Evolutionary conservation across 371 early-diverging fungal genomes (phyloP).

Genomic region (Saksenaea oblongispora): DNA sequence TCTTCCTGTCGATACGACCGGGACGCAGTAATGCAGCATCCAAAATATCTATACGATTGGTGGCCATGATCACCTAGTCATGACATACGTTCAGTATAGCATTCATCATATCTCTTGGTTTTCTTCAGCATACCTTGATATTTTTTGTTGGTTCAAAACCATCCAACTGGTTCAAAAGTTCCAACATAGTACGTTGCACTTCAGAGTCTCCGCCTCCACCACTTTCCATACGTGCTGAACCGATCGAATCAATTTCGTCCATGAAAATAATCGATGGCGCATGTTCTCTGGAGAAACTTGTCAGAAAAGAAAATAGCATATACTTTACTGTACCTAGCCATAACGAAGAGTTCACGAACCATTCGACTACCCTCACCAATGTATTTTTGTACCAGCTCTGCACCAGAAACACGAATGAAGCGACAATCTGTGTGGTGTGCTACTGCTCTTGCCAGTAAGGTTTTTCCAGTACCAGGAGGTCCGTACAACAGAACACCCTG

Average conservation of each 20-base stretch:
- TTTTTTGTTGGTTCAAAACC: constrained; percentile 99
- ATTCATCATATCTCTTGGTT: not conserved
- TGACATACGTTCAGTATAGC: not conserved
- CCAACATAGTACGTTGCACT: constrained; percentile 99
- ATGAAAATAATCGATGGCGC: constrained; percentile 99
- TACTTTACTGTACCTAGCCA: constrained; percentile 77
- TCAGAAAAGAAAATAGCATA: constrained; percentile 1
- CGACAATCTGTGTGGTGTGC: constrained; percentile 99
- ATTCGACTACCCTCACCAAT: constrained; percentile 99
- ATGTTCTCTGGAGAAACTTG: constrained; percentile 74
- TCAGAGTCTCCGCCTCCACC: constrained; percentile 98
- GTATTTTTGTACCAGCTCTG: constrained; percentile 99
- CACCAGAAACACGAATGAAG: constrained; percentile 99
- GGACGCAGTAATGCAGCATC: constrained; percentile 99
- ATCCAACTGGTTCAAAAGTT: constrained; percentile 99
- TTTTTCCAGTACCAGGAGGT: constrained; percentile 99
- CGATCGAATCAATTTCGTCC: constrained; percentile 99
- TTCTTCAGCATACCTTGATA: constrained; percentile 72
- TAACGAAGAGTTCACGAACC: constrained; percentile 99
- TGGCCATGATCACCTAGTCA: constrained; percentile 51
- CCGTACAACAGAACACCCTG: constrained; percentile 99
- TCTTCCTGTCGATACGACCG: constrained; percentile 99
- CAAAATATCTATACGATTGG: constrained; percentile 95
- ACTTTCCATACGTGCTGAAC: constrained; percentile 98
- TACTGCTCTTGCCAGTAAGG: constrained; percentile 99